Conservation (phyloP, 2,329 filamentous ascomycete species). For the Nakataea oryzae region DNA sequence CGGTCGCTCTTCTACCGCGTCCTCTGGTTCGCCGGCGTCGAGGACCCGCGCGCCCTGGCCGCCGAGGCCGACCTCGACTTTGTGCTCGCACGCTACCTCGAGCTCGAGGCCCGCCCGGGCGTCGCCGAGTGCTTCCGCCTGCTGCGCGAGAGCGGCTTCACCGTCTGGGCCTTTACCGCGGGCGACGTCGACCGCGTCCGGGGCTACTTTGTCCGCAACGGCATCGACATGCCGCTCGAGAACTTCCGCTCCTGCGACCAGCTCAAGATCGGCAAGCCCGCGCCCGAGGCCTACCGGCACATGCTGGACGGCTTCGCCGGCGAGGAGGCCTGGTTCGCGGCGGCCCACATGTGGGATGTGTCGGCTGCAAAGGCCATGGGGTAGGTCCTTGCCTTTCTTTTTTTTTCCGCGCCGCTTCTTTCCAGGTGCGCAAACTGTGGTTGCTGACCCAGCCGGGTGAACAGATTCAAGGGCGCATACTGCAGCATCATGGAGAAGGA, state of each 20-base stretch:
- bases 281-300: conserved; percentile 30
- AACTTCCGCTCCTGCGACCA: conserved; percentile 38
- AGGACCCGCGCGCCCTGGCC: conserved; percentile 24
- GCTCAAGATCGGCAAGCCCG: conserved; percentile 34
- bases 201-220: conserved; percentile 35
- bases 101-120: conserved; percentile 21
- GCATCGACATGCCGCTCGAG: conserved; percentile 33
- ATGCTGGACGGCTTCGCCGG: conserved; percentile 22
- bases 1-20: conserved; percentile 31
- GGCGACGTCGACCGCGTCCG: conserved; percentile 33
- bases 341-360: conserved; percentile 48
- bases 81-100: conserved; percentile 22
- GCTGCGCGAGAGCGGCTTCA: conserved; percentile 32
- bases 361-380: conserved; percentile 35
- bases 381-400: conserved; percentile 6
- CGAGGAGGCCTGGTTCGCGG: conserved; percentile 34
- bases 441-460: background rate
- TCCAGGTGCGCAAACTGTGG: background rate
- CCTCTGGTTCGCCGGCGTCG: conserved; percentile 26
- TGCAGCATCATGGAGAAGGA: conserved; percentile 39
- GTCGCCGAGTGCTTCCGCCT: conserved; percentile 25
- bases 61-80: conserved; percentile 26
- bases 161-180: conserved; percentile 39
- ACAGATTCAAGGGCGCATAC: conserved; percentile 36
- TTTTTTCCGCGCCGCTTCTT: background rate